These are phyloP conservation scores for Flueggea neowawraea DNA, from an alignment of 441 rosid genomes.

Conservation along the genomic window DNA sequence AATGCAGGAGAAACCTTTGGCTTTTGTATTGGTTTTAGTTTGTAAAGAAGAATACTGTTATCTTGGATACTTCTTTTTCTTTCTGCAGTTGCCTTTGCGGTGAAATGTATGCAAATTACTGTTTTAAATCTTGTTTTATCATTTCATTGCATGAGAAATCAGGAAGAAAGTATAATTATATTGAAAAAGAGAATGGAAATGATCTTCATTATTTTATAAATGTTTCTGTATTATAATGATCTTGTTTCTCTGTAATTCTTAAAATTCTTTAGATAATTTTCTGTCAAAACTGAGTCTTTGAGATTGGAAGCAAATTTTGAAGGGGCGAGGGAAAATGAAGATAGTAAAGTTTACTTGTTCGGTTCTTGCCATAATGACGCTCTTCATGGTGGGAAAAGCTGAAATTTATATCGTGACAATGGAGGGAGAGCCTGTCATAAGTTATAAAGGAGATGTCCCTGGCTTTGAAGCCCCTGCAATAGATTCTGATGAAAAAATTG, in stretches of 20 bases:
- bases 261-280: background rate
- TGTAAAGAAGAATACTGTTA: too few relatives aligned
- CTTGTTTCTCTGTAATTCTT: background rate
- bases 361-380: conserved; percentile 28
- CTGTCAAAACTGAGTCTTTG: conserved; percentile 3
- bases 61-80: too few relatives aligned
- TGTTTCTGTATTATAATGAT: background rate
- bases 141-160: too few relatives aligned
- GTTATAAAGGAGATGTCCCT: conserved; percentile 82
- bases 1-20: too few relatives aligned
- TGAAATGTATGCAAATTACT: too few relatives aligned
- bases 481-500: conserved; percentile 80
- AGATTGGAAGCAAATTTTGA: conserved; percentile 31
- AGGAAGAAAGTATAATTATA: too few relatives aligned
- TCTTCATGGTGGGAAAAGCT: conserved; percentile 42
- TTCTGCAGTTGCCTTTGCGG: too few relatives aligned
- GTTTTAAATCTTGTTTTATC: too few relatives aligned
- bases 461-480: conserved; percentile 91
- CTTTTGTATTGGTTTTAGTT: too few relatives aligned
- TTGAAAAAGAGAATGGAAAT: too few relatives aligned
- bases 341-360: conserved; percentile 20
- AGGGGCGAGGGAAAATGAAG: conserved; percentile 33
- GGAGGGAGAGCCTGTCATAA: conserved; percentile 91
- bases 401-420: conserved; percentile 84
- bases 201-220: too few relatives aligned